Percentiles rank a stretch among this genome's conserved stretches.
Conservation (phyloP, 768 basidiomycete species). For the Amanita rubescens region DNA sequence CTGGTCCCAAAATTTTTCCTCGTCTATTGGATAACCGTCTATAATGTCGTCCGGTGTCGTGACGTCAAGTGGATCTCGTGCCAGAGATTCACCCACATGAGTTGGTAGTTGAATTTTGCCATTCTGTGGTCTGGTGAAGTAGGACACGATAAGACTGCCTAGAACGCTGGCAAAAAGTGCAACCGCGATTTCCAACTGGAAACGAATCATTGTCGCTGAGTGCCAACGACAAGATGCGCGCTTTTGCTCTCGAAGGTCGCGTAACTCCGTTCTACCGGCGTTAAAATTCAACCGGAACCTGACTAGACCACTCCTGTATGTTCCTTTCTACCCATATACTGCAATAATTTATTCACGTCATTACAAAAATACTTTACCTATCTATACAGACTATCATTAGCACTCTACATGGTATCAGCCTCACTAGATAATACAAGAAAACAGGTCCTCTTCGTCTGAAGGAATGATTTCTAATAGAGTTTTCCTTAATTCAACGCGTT, state of each 20-base stretch:
- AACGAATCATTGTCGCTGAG: constrained; percentile 45
- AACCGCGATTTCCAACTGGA: constrained; percentile 49
- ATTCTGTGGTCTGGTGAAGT: constrained; percentile 32
- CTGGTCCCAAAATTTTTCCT: constrained; percentile 50
- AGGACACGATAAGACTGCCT: constrained; percentile 37
- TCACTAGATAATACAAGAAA: not conserved
- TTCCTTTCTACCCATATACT: no score
- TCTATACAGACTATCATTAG: not conserved
- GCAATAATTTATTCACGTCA: no score
- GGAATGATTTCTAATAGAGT: not conserved
- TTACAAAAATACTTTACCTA: no score
- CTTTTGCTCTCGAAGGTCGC: not conserved
- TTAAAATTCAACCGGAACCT: no score
- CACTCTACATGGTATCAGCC: not conserved
- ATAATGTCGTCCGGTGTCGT: constrained; percentile 60
- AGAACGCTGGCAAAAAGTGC: constrained; percentile 35
- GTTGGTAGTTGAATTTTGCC: constrained; percentile 47
- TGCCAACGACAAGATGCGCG: not conserved
- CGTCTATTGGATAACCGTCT: constrained; percentile 61
- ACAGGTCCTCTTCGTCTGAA: not conserved
- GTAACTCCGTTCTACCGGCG: no score
- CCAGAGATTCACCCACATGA: constrained; percentile 47
- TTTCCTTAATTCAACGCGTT: not conserved
- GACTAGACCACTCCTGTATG: no score
- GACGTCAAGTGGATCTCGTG: constrained; percentile 66